Conservation (phyloP, 2,329 filamentous ascomycete species). For the Diaporthe amygdali region DNA sequence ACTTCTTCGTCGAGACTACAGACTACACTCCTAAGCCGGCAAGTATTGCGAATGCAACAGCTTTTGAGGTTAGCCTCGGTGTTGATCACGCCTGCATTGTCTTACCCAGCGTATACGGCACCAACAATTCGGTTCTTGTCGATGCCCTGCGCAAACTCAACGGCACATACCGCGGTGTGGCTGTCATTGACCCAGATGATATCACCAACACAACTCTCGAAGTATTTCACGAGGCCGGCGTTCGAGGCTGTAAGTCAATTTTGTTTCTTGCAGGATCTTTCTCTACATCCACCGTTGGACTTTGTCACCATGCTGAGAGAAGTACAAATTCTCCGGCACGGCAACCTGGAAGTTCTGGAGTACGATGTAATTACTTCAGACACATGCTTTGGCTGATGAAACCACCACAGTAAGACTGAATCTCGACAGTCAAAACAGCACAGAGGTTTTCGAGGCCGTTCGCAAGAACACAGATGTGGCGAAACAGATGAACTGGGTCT, state of each 20-base stretch:
- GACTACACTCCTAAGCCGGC: conserved; percentile 1
- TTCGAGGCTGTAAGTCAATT: background rate
- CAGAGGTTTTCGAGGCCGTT: background rate
- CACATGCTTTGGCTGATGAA: background rate
- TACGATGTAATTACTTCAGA: background rate
- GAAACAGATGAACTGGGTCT: background rate
- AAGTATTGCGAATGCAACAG: background rate
- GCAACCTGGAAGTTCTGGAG: background rate
- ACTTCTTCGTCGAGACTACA: background rate
- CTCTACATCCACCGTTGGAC: no score
- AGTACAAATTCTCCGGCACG: no score
- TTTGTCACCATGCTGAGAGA: background rate
- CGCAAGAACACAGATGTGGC: background rate
- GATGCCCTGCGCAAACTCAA: background rate
- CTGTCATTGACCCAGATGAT: background rate
- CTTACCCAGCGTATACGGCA: background rate
- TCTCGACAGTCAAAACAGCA: background rate
- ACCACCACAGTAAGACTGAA: background rate
- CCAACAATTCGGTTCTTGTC: background rate
- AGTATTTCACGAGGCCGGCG: background rate
- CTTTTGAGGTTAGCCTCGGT: background rate
- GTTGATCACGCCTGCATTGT: background rate
- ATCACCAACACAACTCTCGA: background rate
- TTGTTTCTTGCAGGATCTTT: background rate
- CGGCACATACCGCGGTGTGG: background rate